Conservation (phyloP, 345 rosid genomes). For the Trapa incisa region DNA sequence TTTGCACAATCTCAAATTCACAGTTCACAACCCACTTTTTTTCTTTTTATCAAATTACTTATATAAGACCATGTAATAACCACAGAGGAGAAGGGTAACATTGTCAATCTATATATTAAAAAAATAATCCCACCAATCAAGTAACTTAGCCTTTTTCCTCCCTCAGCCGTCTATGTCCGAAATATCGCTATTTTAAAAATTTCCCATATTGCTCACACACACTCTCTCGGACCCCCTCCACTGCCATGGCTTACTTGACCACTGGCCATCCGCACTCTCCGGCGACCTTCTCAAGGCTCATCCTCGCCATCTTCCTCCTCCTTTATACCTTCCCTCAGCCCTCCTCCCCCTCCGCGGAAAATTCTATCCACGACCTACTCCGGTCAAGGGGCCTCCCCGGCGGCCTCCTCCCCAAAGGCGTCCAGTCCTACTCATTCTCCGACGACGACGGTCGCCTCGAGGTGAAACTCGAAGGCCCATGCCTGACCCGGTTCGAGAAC, state of each 20-base stretch:
- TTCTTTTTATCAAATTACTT: too few relatives aligned
- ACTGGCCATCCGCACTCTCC: not conserved
- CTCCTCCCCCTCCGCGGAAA: not conserved
- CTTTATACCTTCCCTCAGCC: too few relatives aligned
- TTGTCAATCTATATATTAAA: constrained; percentile 6
- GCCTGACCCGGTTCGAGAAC: constrained; percentile 57
- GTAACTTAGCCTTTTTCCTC: not conserved
- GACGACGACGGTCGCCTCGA: constrained; percentile 44
- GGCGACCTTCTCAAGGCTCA: not conserved
- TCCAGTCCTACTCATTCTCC: constrained; percentile 48
- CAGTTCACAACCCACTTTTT: too few relatives aligned
- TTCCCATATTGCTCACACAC: not conserved
- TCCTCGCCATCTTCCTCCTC: not conserved
- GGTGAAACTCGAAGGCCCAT: constrained; percentile 66
- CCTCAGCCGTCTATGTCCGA: too few relatives aligned
- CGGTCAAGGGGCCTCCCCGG: constrained; percentile 70
- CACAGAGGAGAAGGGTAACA: constrained; percentile 15
- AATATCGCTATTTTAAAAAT: not conserved
- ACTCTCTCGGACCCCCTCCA: too few relatives aligned
- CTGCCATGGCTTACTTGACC: constrained; percentile 1
- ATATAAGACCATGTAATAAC: not conserved
- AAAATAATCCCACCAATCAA: not conserved
- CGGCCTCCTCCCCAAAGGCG: constrained; percentile 68
- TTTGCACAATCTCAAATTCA: too few relatives aligned
- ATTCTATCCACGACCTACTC: constrained; percentile 61